Conservation (phyloP, 164 flowering plant genomes). For the Brasenia schreberi region DNA sequence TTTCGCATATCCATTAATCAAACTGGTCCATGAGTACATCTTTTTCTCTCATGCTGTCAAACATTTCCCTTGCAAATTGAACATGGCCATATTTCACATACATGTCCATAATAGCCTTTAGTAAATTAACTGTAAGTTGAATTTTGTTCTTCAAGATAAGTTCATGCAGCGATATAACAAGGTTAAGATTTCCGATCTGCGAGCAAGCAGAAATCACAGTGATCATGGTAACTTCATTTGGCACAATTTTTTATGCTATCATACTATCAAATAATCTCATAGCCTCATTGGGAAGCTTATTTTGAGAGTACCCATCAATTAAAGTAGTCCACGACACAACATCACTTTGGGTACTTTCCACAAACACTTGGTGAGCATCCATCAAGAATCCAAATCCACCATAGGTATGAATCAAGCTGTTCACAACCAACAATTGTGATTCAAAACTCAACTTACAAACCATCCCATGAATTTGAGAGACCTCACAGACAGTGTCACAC, state of each 20-base stretch:
- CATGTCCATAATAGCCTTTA: constrained; percentile 61
- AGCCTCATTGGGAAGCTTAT: constrained; percentile 23
- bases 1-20: constrained; percentile 64
- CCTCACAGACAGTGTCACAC: constrained; percentile 7
- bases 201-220: constrained; percentile 53
- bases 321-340: constrained; percentile 15
- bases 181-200: constrained; percentile 23
- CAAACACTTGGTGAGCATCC: constrained; percentile 8
- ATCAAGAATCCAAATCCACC: constrained; percentile 9
- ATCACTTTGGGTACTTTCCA: constrained; percentile 7
- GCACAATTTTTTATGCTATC: constrained; percentile 22
- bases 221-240: constrained; percentile 67
- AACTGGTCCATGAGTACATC: constrained; percentile 67
- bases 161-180: constrained; percentile 30
- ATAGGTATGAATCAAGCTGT: constrained; percentile 19
- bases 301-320: constrained; percentile 11
- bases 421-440: constrained; percentile 14
- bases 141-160: constrained; percentile 18
- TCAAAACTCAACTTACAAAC: constrained; percentile 12
- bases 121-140: constrained; percentile 26
- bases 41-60: constrained; percentile 31
- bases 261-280: constrained; percentile 31
- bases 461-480: constrained; percentile 15
- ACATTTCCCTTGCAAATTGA: constrained; percentile 32
- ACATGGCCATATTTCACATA: constrained; percentile 56